These are phyloP conservation scores for Solanum virginianum DNA, from an alignment of 257 asterid species.

Conservation along the genomic window DNA sequence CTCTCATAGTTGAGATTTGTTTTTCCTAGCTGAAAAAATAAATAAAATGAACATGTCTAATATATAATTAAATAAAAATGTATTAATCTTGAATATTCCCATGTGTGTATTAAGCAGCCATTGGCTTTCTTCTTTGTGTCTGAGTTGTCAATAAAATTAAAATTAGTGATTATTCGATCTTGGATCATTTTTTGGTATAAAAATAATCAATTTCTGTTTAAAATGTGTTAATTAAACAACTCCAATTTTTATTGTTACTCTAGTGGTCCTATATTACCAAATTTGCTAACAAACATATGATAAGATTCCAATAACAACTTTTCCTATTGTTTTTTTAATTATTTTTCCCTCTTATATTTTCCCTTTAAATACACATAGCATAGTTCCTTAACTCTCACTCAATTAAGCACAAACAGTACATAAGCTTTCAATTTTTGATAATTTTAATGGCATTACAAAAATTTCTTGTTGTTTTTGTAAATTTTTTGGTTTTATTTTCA, in stretches of 20 bases:
- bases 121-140: not conserved
- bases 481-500: constrained; percentile 2
- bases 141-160: not conserved
- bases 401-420: not conserved
- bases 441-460: constrained; percentile 24
- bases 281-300: constrained; percentile 7
- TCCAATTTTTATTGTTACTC: not conserved
- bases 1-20: not conserved
- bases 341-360: not conserved
- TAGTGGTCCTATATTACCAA: constrained; percentile 28
- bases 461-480: constrained; percentile 3
- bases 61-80: not conserved
- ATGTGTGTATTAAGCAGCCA: not conserved
- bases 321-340: not conserved
- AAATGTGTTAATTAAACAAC: not conserved
- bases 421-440: not conserved
- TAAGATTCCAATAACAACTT: not conserved
- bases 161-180: not conserved
- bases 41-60: not conserved
- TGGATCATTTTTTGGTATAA: not conserved
- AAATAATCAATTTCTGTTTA: not conserved
- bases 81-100: not conserved
- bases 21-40: not conserved
- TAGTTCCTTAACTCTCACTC: not conserved
- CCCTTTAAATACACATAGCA: constrained; percentile 18